These are phyloP conservation scores for Leucogyrophana mollusca DNA, from an alignment of 768 basidiomycete species.

Conservation along the genomic window DNA sequence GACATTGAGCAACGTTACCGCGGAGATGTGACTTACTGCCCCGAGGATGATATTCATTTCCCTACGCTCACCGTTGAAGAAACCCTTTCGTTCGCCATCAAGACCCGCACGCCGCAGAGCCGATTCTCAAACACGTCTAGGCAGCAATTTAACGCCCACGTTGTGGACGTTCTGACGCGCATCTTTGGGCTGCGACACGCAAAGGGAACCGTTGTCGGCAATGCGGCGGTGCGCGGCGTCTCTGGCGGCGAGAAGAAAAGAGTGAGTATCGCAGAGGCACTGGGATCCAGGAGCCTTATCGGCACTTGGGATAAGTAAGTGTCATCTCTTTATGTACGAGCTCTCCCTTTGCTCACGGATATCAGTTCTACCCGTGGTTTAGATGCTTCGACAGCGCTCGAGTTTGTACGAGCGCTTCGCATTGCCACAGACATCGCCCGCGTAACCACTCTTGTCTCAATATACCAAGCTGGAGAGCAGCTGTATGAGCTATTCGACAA, in stretches of 20 bases:
- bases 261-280: constrained; percentile 73
- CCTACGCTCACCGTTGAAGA: constrained; percentile 48
- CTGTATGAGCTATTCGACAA: constrained; percentile 68
- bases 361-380: constrained; percentile 64
- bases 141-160: constrained; percentile 24
- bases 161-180: constrained; percentile 52
- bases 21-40: constrained; percentile 45
- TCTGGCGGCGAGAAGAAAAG: constrained; percentile 80
- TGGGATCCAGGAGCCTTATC: constrained; percentile 61
- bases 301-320: constrained; percentile 78
- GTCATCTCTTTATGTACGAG: not conserved
- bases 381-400: constrained; percentile 69
- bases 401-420: constrained; percentile 68
- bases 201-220: constrained; percentile 71
- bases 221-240: constrained; percentile 73
- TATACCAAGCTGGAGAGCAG: constrained; percentile 81
- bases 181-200: constrained; percentile 78
- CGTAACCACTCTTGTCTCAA: constrained; percentile 69
- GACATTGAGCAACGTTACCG: constrained; percentile 45
- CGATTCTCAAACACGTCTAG: constrained; percentile 18
- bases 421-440: constrained; percentile 56
- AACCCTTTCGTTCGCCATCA: constrained; percentile 51
- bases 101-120: constrained; percentile 42
- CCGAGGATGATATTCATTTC: constrained; percentile 47
- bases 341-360: not conserved